These are phyloP conservation scores for Salicornia ramosissima DNA, from an alignment of 148 eudicot species.

Conservation along the genomic window DNA sequence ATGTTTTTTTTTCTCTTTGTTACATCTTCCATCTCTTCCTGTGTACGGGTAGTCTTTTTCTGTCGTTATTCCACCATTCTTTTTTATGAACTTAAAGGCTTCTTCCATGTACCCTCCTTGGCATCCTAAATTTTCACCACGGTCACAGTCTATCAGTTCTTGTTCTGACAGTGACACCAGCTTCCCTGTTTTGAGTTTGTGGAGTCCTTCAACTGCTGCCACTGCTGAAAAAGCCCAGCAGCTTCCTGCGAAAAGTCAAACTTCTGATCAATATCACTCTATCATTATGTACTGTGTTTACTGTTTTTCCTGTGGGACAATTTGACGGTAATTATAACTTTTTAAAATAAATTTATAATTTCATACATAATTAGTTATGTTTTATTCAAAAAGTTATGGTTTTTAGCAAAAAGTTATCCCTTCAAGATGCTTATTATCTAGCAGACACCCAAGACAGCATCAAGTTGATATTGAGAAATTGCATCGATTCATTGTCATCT, in stretches of 20 bases:
- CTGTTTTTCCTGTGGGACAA: too few relatives aligned
- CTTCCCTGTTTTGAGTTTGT: slow-evolving; percentile 30
- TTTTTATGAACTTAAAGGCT: slow-evolving; percentile 47
- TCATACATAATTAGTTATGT: too few relatives aligned
- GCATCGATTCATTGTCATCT: too few relatives aligned
- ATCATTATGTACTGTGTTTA: too few relatives aligned
- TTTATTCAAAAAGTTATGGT: too few relatives aligned
- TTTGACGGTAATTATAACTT: too few relatives aligned
- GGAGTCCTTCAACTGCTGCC: slow-evolving; percentile 36
- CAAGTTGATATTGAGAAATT: too few relatives aligned
- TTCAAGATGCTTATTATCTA: not conserved
- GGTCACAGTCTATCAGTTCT: slow-evolving; percentile 56
- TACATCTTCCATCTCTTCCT: slow-evolving; percentile 37
- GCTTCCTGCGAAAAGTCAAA: slow-evolving; percentile 28
- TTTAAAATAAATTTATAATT: too few relatives aligned
- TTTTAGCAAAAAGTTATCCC: too few relatives aligned
- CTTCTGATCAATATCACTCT: not conserved
- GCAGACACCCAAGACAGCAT: not conserved
- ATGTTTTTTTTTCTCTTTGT: slow-evolving; percentile 16
- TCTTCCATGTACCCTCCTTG: slow-evolving; percentile 58
- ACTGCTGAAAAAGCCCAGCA: slow-evolving; percentile 42
- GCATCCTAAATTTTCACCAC: slow-evolving; percentile 46
- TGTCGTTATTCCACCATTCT: slow-evolving; percentile 42
- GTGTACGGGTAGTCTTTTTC: slow-evolving; percentile 52
- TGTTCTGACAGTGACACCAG: slow-evolving; percentile 35